Evolutionary conservation across 2,329 filamentous ascomycete genomes (phyloP).

Genomic region (Orbilia oligospora): DNA sequence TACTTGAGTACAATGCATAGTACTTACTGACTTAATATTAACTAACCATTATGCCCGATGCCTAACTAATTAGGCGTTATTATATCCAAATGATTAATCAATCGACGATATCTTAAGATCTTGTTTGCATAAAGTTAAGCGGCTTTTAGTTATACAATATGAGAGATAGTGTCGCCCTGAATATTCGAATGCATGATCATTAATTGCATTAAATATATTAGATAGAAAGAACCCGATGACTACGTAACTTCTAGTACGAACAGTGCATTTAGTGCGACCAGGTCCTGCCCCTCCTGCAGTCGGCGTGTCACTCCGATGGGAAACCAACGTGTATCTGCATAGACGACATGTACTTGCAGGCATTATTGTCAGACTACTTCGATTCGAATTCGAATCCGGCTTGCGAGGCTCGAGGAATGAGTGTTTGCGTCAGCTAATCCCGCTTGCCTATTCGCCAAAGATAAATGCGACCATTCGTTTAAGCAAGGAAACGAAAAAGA

Average conservation of each 20-base stretch:
- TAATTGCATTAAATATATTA: too few species aligned
- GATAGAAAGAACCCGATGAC: not conserved
- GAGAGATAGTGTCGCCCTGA: too few species aligned
- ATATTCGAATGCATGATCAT: too few species aligned
- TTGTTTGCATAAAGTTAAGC: too few species aligned
- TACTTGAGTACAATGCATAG: too few species aligned
- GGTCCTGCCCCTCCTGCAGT: slow-evolving; percentile 1
- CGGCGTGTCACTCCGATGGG: slow-evolving; percentile 13
- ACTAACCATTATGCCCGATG: too few species aligned
- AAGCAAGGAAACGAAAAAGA: too few species aligned
- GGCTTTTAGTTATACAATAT: too few species aligned
- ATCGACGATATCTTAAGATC: too few species aligned
- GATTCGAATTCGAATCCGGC: slow-evolving; percentile 5
- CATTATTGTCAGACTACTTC: slow-evolving; percentile 5
- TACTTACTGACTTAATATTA: too few species aligned
- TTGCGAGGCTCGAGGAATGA: slow-evolving; percentile 12
- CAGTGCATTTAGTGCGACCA: slow-evolving; percentile 7
- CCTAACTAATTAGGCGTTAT: too few species aligned
- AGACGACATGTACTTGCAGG: slow-evolving; percentile 10
- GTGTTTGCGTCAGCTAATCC: slow-evolving; percentile 4
- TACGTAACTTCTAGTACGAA: slow-evolving; percentile 5
- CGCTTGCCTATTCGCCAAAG: not conserved
- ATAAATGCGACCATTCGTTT: not conserved
- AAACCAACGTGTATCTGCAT: slow-evolving; percentile 35
- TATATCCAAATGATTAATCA: too few species aligned